Conservation (phyloP, 768 basidiomycete species). For the Lentinula guzmanii region DNA sequence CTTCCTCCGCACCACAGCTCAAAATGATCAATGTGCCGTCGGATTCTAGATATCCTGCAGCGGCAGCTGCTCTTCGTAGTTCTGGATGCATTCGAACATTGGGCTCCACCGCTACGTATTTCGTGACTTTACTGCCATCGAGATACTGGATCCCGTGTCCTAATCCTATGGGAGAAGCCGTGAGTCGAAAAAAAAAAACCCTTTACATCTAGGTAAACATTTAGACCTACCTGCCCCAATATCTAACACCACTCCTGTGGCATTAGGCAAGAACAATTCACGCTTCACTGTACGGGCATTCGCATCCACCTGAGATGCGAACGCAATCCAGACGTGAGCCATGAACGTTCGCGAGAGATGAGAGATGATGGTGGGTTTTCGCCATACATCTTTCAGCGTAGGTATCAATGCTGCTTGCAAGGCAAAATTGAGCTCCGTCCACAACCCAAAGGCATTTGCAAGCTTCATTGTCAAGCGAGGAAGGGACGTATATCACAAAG, state of each 20-base stretch:
- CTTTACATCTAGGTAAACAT: not conserved
- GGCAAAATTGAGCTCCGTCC: constrained; percentile 24
- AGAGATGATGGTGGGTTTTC: constrained; percentile 25
- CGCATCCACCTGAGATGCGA: constrained; percentile 19
- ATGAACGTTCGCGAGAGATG: constrained; percentile 34
- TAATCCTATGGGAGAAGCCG: constrained; percentile 34
- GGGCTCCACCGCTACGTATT: constrained; percentile 71
- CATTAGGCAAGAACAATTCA: not conserved
- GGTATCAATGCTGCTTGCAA: constrained; percentile 25
- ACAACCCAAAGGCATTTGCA: constrained; percentile 9
- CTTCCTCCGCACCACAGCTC: constrained; percentile 58
- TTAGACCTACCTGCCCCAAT: not conserved
- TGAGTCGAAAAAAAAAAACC: not conserved
- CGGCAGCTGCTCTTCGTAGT: constrained; percentile 42
- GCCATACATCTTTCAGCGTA: constrained; percentile 25
- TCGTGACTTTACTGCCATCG: constrained; percentile 43
- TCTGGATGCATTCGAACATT: constrained; percentile 56
- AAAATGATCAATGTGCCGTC: constrained; percentile 53
- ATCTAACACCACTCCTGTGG: not conserved
- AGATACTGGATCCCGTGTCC: constrained; percentile 64
- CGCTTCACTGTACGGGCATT: constrained; percentile 22
- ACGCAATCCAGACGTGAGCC: constrained; percentile 31
- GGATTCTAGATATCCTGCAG: constrained; percentile 46
- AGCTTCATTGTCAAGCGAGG: not conserved
- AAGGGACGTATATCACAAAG: not conserved